Base-by-base conservation (phyloP, 202 grass and related monocot genomes). In the Setaria viridis region DNA sequence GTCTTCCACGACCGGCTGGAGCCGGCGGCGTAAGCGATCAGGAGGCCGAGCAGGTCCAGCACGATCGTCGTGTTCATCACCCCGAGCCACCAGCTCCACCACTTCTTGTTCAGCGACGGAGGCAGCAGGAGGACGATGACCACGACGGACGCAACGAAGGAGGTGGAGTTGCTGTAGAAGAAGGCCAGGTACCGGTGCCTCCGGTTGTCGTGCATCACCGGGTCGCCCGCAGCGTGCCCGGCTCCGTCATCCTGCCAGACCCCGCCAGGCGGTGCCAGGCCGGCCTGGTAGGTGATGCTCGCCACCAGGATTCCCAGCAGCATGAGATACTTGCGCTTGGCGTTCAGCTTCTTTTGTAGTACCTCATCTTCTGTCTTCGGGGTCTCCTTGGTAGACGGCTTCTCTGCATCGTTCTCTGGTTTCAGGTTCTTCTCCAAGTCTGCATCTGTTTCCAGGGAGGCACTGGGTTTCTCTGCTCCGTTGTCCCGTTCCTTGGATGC, bases 61-160 rank as follows among this genome's bases (percentile, higher is more conserved):
- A 66, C 62, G 62, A 66, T 16, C 0, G 62, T 35, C 1, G 32
- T 17, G 32, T 65, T 65, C 62, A 65, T 65, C 62, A 65, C 32
- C 5, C 5, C 5, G 62, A 65, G 59, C 21, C 59, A 35, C 62
- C 30, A 65, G 10, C 5, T 13, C 4, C 9, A 48, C 47, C 47
- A 48, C 47, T 15, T 2, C 4, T 65, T 2, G 2, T 39, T 6
- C 13, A 16, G 13, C 62, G 13, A 0, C 32, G 34, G 4, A 13
- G 62, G 62, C 62, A 37, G 62, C 30, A 88, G 86, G 14, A 84
- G 50, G 68, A 80, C 42, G 35, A 88, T 84, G 39, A 84, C 72
- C 3, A 84, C 86, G 41, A 88, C 15, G 9, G 85, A 88, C 32
- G 62, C 47, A 13, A 84, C 71, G 53, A 88, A 79, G 39, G 80